Conservation (phyloP, 2,329 filamentous ascomycete species). For the Verticillium dahliae region DNA sequence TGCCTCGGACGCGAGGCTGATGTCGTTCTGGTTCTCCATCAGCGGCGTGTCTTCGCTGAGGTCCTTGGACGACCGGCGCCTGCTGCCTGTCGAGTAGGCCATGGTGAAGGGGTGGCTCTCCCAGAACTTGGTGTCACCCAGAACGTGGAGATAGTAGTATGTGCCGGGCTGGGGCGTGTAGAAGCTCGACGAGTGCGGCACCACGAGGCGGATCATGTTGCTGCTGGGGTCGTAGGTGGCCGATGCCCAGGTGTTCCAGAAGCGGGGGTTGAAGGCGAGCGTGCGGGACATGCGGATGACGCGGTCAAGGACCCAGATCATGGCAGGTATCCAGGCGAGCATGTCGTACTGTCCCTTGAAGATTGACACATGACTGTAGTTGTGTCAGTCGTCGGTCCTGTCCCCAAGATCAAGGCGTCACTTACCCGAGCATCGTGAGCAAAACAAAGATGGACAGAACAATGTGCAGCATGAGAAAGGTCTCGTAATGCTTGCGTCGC, state of each 20-base stretch:
- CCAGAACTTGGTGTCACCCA: constrained; percentile 33
- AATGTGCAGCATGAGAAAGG: constrained; percentile 44
- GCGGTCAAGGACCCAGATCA: constrained; percentile 44
- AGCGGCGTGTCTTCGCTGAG: constrained; percentile 25
- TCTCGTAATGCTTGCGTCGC: constrained; percentile 44
- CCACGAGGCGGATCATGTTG: constrained; percentile 33
- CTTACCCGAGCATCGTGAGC: constrained; percentile 44
- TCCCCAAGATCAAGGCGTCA: constrained; percentile 13
- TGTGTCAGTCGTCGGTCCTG: not conserved
- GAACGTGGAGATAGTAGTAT: constrained; percentile 37
- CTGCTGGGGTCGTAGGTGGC: constrained; percentile 27
- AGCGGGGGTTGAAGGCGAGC: constrained; percentile 28
- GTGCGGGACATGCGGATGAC: constrained; percentile 35
- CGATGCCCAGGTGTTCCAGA: constrained; percentile 27
- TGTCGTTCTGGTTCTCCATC: constrained; percentile 10
- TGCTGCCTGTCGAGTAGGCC: constrained; percentile 17
- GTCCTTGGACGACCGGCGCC: constrained; percentile 8
- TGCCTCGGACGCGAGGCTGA: not conserved
- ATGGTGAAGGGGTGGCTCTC: constrained; percentile 46
- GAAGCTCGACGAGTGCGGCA: constrained; percentile 25
- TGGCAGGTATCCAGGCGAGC: constrained; percentile 41
- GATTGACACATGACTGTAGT: constrained; percentile 40
- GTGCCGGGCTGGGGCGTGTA: constrained; percentile 32
- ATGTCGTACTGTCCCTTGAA: constrained; percentile 40
- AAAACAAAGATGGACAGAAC: constrained; percentile 42